Evolutionary conservation across 1,139 yeast species (phyloP).

Genomic region (Pichia sp.): DNA sequence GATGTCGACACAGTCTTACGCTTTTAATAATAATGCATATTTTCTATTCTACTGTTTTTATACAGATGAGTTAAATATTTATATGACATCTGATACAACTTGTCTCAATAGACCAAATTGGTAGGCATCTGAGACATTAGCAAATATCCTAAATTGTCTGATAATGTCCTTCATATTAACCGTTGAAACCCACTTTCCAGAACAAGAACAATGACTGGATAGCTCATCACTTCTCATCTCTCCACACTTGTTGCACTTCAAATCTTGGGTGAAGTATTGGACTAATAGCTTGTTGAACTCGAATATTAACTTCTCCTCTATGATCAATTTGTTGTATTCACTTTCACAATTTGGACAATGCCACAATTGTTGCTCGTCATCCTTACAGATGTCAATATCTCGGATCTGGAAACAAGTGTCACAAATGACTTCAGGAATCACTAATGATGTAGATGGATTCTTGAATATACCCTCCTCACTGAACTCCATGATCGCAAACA

Average conservation of each 20-base stretch:
- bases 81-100: conserved; percentile 19
- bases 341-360: conserved; percentile 63
- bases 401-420: conserved; percentile 67
- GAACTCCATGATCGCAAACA: conserved; percentile 81
- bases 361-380: conserved; percentile 47
- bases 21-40: no score
- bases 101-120: conserved; percentile 54
- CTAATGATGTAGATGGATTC: conserved; percentile 69
- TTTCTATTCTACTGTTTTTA: no score
- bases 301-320: conserved; percentile 75
- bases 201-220: conserved; percentile 74
- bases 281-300: conserved; percentile 51
- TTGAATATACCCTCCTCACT: conserved; percentile 67
- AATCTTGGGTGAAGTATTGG: conserved; percentile 71
- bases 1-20: no score
- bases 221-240: conserved; percentile 61
- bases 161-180: conserved; percentile 40
- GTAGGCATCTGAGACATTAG: conserved; percentile 53
- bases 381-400: conserved; percentile 80
- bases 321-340: conserved; percentile 54
- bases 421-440: conserved; percentile 66
- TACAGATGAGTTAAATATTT: no score
- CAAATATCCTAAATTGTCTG: conserved; percentile 41
- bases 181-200: conserved; percentile 77
- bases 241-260: conserved; percentile 71